Evolutionary conservation across 1,284 basidiomycete species (phyloP), one percentile per base, ranked within the genome.

Genomic region (Apiotrichum mycotoxinovorans): DNA sequence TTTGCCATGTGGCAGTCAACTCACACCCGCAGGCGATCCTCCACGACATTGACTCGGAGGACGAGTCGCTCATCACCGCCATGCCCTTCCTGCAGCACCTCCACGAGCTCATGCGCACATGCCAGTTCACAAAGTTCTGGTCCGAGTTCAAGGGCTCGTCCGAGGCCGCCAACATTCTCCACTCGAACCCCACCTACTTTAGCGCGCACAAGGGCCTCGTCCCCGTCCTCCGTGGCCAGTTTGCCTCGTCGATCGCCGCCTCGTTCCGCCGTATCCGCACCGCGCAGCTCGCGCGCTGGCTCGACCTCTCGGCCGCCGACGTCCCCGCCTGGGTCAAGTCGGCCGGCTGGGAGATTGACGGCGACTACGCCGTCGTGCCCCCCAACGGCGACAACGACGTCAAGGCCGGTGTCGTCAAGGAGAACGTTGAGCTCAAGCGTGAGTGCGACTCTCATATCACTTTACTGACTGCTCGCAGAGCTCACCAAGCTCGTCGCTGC

Each of bases 331-430:
- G 87, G 75, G 80, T 88, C 49, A 61, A 65, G 49, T 75, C 80
- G 65, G 83, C 85, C 48, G 89, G 86, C 22, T 97, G 93, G 94
- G 79, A 79, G 42, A 65, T 87, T 35, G 84, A 91, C 66, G 77
- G 81, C 8, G 84, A 83, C 18, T 82, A 85, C 14, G 83, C 92
- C 47, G 79, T 77, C 26, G 82, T 96, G 54, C 91, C 92, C 40
- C 83, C 85, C 50, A 94, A 93, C 76, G 88, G 87, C n/a, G 90
- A 94, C 77, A 97, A 96, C 78, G 88, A 92, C 71, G 91, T 96
- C 69, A 89, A 92, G 75, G 89, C 92, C 0, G 89, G 89, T n/a
- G 84, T 95, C 41, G 88, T 95, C 44, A 89, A 91, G 77, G 93
- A 96, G 80, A 86, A 83, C 66, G 88, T 96, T 64, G 87, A 88